phyloP scores from a whole-genome alignment of 495 filamentous ascomycete species.

The Penicillium canariense region DNA sequence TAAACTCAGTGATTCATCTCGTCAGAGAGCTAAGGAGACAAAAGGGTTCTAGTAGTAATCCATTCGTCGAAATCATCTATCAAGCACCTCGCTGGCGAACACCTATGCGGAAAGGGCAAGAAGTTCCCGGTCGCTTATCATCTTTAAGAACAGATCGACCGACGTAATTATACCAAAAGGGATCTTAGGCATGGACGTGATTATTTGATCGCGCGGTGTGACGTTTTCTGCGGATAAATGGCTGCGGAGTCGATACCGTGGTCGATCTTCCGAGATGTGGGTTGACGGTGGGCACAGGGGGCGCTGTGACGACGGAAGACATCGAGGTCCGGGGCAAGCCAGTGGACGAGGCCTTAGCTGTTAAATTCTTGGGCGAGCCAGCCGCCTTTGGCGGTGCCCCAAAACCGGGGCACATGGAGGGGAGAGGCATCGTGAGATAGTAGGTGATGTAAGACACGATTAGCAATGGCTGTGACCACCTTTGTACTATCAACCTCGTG shows the following conservation, averaged over 20 bases:
- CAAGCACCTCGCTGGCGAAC: too few relatives aligned
- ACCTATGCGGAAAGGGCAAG: too few relatives aligned
- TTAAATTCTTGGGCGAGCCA: neutral
- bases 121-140: too few relatives aligned
- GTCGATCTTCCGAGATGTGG: neutral
- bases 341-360: neutral
- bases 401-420: conserved; percentile 1
- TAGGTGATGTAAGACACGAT: neutral
- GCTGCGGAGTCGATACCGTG: neutral
- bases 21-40: too few relatives aligned
- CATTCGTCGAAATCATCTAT: too few relatives aligned
- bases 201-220: neutral
- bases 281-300: neutral
- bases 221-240: neutral
- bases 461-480: neutral
- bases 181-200: neutral
- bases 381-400: neutral
- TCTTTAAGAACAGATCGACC: neutral
- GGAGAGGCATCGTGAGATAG: neutral
- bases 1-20: too few relatives aligned
- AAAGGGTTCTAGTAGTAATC: too few relatives aligned
- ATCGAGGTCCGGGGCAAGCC: neutral
- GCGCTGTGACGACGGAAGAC: too few relatives aligned
- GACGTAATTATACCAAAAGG: neutral
- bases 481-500: too few relatives aligned